These are phyloP conservation scores for Excoecaria agallocha DNA, from an alignment of 345 rosid genomes.

Conservation along the genomic window DNA sequence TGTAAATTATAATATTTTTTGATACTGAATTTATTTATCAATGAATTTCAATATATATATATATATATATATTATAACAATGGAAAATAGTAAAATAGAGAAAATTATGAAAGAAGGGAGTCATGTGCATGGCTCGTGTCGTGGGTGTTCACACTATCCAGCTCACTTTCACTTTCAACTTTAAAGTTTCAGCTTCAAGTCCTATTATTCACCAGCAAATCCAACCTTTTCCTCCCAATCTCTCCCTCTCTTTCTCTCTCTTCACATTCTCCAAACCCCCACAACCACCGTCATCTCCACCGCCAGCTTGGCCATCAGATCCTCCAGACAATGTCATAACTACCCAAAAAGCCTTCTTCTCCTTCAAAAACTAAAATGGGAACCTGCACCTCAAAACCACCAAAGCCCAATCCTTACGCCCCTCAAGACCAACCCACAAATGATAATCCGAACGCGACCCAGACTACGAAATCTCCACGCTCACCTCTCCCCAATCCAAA, in stretches of 20 bases:
- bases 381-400: conserved; percentile 65
- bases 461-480: conserved; percentile 31
- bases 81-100: background rate
- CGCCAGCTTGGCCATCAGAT: background rate
- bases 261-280: background rate
- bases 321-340: conserved; percentile 5
- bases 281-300: background rate
- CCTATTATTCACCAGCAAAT: background rate
- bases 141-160: background rate
- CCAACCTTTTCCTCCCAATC: background rate
- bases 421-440: conserved; percentile 28
- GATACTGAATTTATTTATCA: no score
- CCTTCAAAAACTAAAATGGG: conserved; percentile 44
- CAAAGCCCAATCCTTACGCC: conserved; percentile 66
- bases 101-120: background rate
- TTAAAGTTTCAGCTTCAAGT: background rate
- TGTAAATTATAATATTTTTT: no score
- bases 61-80: no score
- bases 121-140: conserved; percentile 14
- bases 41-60: no score
- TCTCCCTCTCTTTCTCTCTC: background rate
- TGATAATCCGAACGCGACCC: conserved; percentile 34
- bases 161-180: conserved; percentile 15
- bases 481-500: conserved; percentile 15
- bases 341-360: background rate